Conservation (phyloP, 2,329 filamentous ascomycete species). For the Sporothrix curviconia region DNA sequence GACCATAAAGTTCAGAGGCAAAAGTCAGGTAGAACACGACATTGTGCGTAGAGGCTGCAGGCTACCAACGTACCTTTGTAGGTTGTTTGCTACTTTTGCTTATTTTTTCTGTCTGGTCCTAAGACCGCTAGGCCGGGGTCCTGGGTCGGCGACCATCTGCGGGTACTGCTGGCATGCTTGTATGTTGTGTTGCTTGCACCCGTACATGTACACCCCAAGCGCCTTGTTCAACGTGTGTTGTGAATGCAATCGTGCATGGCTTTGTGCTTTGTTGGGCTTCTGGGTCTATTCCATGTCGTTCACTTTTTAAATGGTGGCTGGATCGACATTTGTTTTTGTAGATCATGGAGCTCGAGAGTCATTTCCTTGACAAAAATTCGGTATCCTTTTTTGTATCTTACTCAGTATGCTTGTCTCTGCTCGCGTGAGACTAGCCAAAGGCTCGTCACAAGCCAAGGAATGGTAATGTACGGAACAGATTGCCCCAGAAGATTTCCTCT, state of each 20-base stretch:
- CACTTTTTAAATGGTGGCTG: no score
- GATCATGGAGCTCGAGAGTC: no score
- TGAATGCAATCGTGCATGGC: not conserved
- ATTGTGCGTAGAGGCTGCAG: no score
- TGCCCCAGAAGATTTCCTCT: constrained; percentile 6
- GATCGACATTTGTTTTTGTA: no score
- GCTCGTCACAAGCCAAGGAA: not conserved
- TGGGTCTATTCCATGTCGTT: not conserved
- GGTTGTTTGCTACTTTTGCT: no score
- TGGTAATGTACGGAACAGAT: not conserved
- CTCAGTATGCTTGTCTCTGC: not conserved
- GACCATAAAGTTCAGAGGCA: no score
- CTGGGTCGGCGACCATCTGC: constrained; percentile 9
- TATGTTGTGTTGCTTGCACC: not conserved
- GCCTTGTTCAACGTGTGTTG: not conserved
- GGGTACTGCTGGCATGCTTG: constrained; percentile 5
- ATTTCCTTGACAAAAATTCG: no score
- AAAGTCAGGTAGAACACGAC: no score
- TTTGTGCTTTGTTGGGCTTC: not conserved
- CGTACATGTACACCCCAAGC: not conserved
- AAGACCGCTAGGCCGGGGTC: not conserved
- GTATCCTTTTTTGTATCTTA: no score
- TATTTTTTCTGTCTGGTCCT: not conserved
- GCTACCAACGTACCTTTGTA: no score
- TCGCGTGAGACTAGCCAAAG: not conserved